Evolutionary conservation across 2,329 filamentous ascomycete species (phyloP).

Genomic region (Cadophora gregata): DNA sequence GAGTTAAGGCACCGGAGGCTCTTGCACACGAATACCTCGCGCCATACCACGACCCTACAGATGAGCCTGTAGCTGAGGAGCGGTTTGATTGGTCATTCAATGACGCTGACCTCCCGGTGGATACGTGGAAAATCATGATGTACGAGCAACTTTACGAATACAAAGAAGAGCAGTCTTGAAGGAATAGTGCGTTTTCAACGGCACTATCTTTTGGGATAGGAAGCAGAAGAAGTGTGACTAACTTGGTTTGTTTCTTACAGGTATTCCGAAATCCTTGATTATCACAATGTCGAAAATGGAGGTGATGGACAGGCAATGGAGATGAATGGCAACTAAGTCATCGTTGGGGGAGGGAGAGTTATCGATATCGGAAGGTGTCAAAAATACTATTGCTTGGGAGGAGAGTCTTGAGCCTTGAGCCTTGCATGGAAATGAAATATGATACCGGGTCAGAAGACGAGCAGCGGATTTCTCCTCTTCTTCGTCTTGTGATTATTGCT

Average conservation of each 20-base stretch:
- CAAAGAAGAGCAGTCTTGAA: slow-evolving; percentile 35
- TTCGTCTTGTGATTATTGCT: neutral
- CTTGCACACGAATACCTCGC: slow-evolving; percentile 92
- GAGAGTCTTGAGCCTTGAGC: neutral
- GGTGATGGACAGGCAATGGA: slow-evolving; percentile 34
- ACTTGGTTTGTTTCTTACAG: slow-evolving; percentile 54
- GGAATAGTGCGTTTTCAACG: slow-evolving; percentile 34
- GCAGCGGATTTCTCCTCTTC: slow-evolving; percentile 10
- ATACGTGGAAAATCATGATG: slow-evolving; percentile 99
- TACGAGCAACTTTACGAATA: slow-evolving; percentile 56
- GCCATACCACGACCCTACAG: slow-evolving; percentile 95
- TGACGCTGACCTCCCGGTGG: slow-evolving; percentile 93
- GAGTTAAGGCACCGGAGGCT: slow-evolving; percentile 85
- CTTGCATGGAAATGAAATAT: slow-evolving; percentile 10
- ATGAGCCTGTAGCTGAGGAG: slow-evolving; percentile 93
- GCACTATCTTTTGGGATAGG: slow-evolving; percentile 26
- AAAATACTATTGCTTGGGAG: slow-evolving; percentile 1
- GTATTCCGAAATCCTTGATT: slow-evolving; percentile 99
- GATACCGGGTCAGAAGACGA: slow-evolving; percentile 18
- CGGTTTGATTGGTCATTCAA: slow-evolving; percentile 99
- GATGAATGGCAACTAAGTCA: slow-evolving; percentile 25
- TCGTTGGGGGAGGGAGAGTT: neutral
- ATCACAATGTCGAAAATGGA: slow-evolving; percentile 78
- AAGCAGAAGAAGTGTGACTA: slow-evolving; percentile 40
- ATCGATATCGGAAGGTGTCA: neutral